phyloP scores from a whole-genome alignment of 2,329 filamentous ascomycete species.

The Tolypocladium inflatum region DNA sequence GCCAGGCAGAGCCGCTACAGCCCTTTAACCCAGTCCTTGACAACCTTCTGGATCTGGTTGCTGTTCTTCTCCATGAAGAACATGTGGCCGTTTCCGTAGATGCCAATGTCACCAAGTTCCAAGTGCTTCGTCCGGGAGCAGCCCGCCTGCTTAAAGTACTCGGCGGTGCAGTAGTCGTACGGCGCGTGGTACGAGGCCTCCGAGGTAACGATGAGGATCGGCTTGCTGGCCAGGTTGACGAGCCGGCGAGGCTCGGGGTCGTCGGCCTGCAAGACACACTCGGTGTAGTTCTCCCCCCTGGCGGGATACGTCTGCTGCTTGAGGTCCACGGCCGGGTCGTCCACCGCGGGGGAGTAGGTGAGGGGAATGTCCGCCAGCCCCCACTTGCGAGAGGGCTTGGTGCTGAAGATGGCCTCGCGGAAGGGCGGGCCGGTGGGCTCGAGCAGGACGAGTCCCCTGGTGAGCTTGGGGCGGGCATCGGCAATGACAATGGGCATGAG shows the following conservation, averaged over 20 bases:
- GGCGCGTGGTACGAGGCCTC: slow-evolving; percentile 33
- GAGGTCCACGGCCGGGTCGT: slow-evolving; percentile 23
- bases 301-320: slow-evolving; percentile 16
- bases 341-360: slow-evolving; percentile 33
- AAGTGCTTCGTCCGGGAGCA: slow-evolving; percentile 21
- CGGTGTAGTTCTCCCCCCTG: slow-evolving; percentile 9
- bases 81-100: slow-evolving; percentile 37
- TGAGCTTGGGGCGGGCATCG: slow-evolving; percentile 29
- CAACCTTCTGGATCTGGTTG: slow-evolving; percentile 20
- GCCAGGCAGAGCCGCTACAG: background rate
- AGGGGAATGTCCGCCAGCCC: slow-evolving; percentile 40
- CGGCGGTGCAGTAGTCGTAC: slow-evolving; percentile 34
- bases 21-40: slow-evolving; percentile 13
- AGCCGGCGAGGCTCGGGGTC: slow-evolving; percentile 7
- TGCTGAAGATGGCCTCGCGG: slow-evolving; percentile 28
- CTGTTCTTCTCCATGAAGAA: slow-evolving; percentile 40
- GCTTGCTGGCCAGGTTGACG: slow-evolving; percentile 6
- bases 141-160: slow-evolving; percentile 33
- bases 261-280: slow-evolving; percentile 24
- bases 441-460: slow-evolving; percentile 30
- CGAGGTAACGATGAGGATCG: slow-evolving; percentile 18
- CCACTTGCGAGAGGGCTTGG: slow-evolving; percentile 23
- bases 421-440: slow-evolving; percentile 41
- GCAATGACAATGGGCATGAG: slow-evolving; percentile 29
- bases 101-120: slow-evolving; percentile 25